A percentile compares a stretch with the other conserved stretches of the same genome.
Conservation (phyloP, 2,329 filamentous ascomycete genomes). For the Setomelanomma holmii region DNA sequence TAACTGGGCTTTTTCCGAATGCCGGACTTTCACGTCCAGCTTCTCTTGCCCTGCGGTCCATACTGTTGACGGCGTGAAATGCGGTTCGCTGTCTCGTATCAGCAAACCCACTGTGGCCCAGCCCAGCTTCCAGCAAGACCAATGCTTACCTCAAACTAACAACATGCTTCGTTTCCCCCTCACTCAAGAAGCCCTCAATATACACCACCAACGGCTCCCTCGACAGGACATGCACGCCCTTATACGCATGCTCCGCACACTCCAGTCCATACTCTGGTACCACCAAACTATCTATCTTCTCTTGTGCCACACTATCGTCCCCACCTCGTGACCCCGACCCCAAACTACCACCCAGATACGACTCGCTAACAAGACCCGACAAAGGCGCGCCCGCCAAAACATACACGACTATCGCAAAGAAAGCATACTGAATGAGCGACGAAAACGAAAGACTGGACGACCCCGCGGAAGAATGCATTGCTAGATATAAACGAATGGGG, state of each 20-base stretch:
- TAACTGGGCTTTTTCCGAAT: slow-evolving; percentile 59
- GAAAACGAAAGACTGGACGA: slow-evolving; percentile 22
- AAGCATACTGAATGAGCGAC: slow-evolving; percentile 40
- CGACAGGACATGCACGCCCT: slow-evolving; percentile 57
- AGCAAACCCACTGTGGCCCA: background rate
- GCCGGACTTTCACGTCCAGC: slow-evolving; percentile 58
- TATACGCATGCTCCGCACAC: slow-evolving; percentile 50
- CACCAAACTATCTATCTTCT: slow-evolving; percentile 48
- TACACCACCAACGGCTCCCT: slow-evolving; percentile 65
- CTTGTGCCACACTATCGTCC: slow-evolving; percentile 17
- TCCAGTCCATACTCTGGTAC: slow-evolving; percentile 48
- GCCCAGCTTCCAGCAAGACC: background rate
- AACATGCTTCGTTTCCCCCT: slow-evolving; percentile 58
- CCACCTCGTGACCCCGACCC: slow-evolving; percentile 18
- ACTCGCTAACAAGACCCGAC: slow-evolving; percentile 9
- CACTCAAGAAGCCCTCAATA: slow-evolving; percentile 62
- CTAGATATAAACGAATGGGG: background rate
- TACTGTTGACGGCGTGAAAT: slow-evolving; percentile 63
- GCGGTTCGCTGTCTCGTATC: slow-evolving; percentile 47
- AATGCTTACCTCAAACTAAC: slow-evolving; percentile 59
- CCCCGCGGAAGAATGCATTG: slow-evolving; percentile 7
- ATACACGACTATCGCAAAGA: slow-evolving; percentile 40
- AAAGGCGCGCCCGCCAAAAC: slow-evolving; percentile 48
- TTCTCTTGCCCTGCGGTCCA: slow-evolving; percentile 58
- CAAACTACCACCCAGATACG: background rate